Base-by-base conservation (phyloP, 768 basidiomycete genomes). In the Termitomyces sp. region DNA sequence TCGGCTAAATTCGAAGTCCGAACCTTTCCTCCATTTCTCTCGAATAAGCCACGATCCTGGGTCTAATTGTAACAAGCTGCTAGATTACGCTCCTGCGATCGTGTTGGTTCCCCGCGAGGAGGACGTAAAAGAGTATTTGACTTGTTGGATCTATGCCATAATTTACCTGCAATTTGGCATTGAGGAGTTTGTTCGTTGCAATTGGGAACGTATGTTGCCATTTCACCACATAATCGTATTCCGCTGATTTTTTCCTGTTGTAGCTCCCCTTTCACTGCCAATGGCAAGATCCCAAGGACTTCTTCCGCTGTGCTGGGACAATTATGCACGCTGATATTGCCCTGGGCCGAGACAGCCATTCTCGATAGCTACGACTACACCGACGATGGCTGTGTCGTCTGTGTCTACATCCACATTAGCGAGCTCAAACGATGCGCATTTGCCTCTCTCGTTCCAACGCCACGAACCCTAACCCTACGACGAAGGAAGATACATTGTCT, bases 241-340 rank as follows among this genome's bases (percentile, higher is more conserved):
- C 53, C 47, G 27, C 37, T 54, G 65, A 66, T 54, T 66, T 59
- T 54, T 32, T n/a, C n/a, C n/a, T 54, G n/a, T 32, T 34, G 9
- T 62, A 94, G 92, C 82, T 95, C 17, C 92, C 92, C 0, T 95
- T 94, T 73, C 92, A 95, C 65, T 89, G 88, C 64, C 92, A 95
- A 74, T 98, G 96, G 96, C 96, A 98, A 72, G 96, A 98, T 68
- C 80, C 98, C 43, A 97, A 98, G 72, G 95, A 98, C 72, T 79
- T 97, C 7, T 96, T 98, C 69, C 84, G 95, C 27, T 85, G 90
- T 60, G 93, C 92, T 2, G 96, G 95, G 19, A 85, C 89, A 23
- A 89, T 99, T 53, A 76, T 94, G 35, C 85, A 95, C 27, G 96
- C 95, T 11, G 93, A 96, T 63, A 90, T 97, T 21, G 89, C 90